phyloP scores from a whole-genome alignment of 495 filamentous ascomycete species.

The Chaetomium cochliodes region DNA sequence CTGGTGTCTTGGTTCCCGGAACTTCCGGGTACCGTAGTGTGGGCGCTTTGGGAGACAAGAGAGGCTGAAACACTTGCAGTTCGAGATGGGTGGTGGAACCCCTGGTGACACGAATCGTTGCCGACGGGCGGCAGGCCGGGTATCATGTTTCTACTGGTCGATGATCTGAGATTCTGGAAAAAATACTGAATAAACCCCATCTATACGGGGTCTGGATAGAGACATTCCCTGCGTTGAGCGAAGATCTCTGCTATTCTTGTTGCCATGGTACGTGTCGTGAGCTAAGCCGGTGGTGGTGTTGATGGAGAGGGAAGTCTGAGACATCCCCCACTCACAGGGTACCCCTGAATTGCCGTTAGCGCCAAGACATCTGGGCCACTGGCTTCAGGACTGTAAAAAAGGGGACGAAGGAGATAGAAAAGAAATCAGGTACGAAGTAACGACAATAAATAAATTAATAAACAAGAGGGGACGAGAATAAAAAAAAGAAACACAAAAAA shows the following conservation, averaged over 20 bases:
- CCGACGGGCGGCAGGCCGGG: background rate
- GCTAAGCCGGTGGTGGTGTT: conserved; percentile 4
- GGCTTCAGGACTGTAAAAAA: too few species aligned
- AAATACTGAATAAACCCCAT: background rate
- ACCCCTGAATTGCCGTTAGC: conserved; percentile 14
- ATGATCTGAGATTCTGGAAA: conserved; percentile 5
- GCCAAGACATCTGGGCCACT: conserved; percentile 11
- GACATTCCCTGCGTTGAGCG: too few species aligned
- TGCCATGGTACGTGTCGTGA: background rate
- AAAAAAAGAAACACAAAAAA: too few species aligned
- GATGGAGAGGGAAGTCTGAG: conserved; percentile 2
- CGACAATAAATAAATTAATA: too few species aligned
- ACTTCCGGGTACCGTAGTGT: background rate
- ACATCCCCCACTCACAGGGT: background rate
- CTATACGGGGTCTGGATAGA: background rate
- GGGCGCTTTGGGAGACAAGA: conserved; percentile 9
- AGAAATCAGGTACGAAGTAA: too few species aligned
- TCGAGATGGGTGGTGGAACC: conserved; percentile 21
- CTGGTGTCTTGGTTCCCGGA: conserved; percentile 4
- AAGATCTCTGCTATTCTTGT: background rate
- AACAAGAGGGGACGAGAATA: too few species aligned
- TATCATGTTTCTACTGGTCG: background rate
- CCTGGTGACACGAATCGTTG: conserved; percentile 4
- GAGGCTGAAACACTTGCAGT: conserved; percentile 40
- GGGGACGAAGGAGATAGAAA: too few species aligned